phyloP scores from a whole-genome alignment of 306 rosid genomes.

The Trichosanthes cucumerina region DNA sequence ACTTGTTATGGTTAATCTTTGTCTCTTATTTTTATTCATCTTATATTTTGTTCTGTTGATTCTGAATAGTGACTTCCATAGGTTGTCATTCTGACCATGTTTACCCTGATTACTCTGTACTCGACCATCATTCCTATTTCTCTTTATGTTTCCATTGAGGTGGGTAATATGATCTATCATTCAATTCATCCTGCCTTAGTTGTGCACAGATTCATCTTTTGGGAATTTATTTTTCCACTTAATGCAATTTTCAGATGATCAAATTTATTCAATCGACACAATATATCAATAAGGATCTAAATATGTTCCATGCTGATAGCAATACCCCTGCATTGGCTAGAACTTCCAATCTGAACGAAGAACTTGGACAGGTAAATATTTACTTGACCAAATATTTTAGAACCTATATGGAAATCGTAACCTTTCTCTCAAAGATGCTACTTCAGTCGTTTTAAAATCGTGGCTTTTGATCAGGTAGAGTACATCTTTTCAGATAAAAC shows the following conservation, averaged over 20 bases:
- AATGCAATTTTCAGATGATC: conserved; percentile 62
- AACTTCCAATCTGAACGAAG: conserved; percentile 96
- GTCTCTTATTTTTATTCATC: background rate
- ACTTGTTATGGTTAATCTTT: conserved; percentile 9
- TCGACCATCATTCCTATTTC: conserved; percentile 95
- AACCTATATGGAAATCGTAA: background rate
- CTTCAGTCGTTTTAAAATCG: conserved; percentile 6
- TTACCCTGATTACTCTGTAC: conserved; percentile 85
- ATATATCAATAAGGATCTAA: conserved; percentile 84
- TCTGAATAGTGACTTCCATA: conserved; percentile 23
- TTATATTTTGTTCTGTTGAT: conserved; percentile 16
- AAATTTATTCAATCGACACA: conserved; percentile 92
- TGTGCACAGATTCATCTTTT: background rate
- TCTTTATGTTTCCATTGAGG: conserved; percentile 98
- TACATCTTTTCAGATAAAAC: conserved; percentile 98
- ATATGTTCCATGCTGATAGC: conserved; percentile 77
- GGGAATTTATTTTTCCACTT: conserved; percentile 15
- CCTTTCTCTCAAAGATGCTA: background rate
- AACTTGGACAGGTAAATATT: conserved; percentile 81
- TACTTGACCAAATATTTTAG: background rate
- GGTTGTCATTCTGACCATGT: conserved; percentile 82
- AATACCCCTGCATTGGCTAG: conserved; percentile 97
- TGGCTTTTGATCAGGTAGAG: conserved; percentile 60
- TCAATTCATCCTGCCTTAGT: conserved; percentile 7
- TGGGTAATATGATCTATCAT: conserved; percentile 24